A percentile compares a stretch with the other conserved stretches of the same genome.
phyloP scores from a whole-genome alignment of 2,329 filamentous ascomycete genomes.

The Penicillium sp. region DNA sequence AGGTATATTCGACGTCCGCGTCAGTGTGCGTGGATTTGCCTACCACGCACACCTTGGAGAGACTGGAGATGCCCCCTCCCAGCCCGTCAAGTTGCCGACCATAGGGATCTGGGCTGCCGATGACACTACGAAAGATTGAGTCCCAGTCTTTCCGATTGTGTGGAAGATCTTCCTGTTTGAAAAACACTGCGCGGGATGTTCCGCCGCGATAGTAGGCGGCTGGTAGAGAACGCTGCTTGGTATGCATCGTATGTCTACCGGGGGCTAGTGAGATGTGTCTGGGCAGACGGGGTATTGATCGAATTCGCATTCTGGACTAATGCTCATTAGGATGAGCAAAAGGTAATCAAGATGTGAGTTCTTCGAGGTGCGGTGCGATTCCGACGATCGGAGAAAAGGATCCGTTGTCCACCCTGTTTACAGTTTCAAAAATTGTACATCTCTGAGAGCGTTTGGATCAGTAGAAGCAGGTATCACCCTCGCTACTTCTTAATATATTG shows the following conservation, averaged over 20 bases:
- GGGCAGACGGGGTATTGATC: not conserved
- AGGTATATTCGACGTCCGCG: conserved; percentile 65
- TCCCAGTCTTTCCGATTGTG: conserved; percentile 44
- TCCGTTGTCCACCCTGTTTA: not conserved
- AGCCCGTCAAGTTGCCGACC: conserved; percentile 68
- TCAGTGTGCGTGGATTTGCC: conserved; percentile 46
- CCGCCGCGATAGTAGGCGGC: conserved; percentile 63
- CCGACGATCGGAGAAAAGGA: not conserved
- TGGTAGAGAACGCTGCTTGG: conserved; percentile 36
- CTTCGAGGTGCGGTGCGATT: not conserved
- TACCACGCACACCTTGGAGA: conserved; percentile 67
- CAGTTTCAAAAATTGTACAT: too few relatives aligned
- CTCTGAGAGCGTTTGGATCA: too few relatives aligned
- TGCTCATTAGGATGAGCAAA: not conserved
- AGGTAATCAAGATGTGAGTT: not conserved
- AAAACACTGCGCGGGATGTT: conserved; percentile 63
- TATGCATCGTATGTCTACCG: conserved; percentile 4
- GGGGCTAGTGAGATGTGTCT: not conserved
- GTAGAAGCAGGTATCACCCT: too few relatives aligned
- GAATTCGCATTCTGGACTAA: not conserved
- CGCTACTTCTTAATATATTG: too few relatives aligned
- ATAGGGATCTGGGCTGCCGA: conserved; percentile 61
- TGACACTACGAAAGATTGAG: conserved; percentile 53
- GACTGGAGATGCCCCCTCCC: conserved; percentile 62
- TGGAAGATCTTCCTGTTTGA: conserved; percentile 52